Evolutionary conservation across 2,329 filamentous ascomycete species (phyloP).

Genomic region (Chaetothyriales sp.): DNA sequence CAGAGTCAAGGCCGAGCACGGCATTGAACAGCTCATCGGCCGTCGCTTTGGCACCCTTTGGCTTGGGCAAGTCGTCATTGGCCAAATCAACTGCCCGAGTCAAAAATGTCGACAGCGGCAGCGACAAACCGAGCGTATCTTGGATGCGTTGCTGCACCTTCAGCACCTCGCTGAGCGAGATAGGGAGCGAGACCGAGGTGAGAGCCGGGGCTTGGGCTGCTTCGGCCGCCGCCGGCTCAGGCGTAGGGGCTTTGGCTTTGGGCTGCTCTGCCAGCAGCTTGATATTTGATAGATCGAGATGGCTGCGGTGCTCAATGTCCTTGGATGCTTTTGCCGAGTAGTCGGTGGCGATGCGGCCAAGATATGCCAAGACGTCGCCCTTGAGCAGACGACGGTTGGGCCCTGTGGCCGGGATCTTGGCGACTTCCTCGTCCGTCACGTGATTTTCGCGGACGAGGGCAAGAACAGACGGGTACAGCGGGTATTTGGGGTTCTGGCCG

Average conservation of each 20-base stretch:
- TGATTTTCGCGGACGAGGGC: conserved; percentile 68
- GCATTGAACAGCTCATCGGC: conserved; percentile 80
- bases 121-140: conserved; percentile 59
- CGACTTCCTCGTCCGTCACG: conserved; percentile 59
- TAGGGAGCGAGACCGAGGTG: conserved; percentile 44
- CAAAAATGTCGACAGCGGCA: conserved; percentile 79
- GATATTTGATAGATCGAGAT: conserved; percentile 91
- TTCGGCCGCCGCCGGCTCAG: conserved; percentile 22
- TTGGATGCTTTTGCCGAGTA: conserved; percentile 59
- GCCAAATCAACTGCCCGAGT: conserved; percentile 71
- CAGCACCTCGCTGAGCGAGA: conserved; percentile 66
- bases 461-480: conserved; percentile 60
- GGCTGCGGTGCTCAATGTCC: conserved; percentile 59
- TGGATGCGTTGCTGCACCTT: conserved; percentile 71
- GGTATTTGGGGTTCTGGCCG: conserved; percentile 32
- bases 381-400: conserved; percentile 82
- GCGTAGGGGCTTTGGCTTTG: conserved; percentile 25
- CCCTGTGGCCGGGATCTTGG: conserved; percentile 74
- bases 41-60: conserved; percentile 50
- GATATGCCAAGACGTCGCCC: conserved; percentile 82
- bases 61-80: conserved; percentile 68
- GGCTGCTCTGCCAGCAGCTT: conserved; percentile 50
- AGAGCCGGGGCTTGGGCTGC: conserved; percentile 13
- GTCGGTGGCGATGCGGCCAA: conserved; percentile 61
- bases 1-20: conserved; percentile 56